Evolutionary conservation across 2,329 filamentous ascomycete species (phyloP).

Genomic region (Aspergillus chevalieri): DNA sequence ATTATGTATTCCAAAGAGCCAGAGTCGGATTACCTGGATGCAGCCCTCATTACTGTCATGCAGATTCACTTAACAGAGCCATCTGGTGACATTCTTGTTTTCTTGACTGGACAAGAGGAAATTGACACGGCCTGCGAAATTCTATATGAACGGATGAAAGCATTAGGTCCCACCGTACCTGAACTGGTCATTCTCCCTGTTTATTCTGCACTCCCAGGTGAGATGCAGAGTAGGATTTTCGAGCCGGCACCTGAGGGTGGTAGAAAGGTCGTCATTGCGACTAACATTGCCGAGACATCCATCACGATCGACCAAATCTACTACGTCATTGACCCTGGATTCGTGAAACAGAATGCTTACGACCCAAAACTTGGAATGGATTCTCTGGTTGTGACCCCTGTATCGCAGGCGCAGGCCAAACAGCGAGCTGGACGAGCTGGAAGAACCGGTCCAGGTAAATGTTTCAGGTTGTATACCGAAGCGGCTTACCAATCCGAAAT

Average conservation of each 20-base stretch:
- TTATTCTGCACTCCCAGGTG: slow-evolving; percentile 88
- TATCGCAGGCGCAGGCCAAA: slow-evolving; percentile 93
- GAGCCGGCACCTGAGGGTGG: slow-evolving; percentile 81
- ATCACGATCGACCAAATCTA: slow-evolving; percentile 98
- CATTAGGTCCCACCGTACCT: slow-evolving; percentile 79
- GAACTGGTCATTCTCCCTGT: slow-evolving; percentile 90
- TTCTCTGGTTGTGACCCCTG: slow-evolving; percentile 87
- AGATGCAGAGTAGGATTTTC: slow-evolving; percentile 92
- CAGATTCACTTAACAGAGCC: slow-evolving; percentile 94
- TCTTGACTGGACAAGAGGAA: slow-evolving; percentile 95
- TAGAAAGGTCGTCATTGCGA: slow-evolving; percentile 93
- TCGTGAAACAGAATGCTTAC: slow-evolving; percentile 96
- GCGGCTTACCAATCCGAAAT: slow-evolving; percentile 94
- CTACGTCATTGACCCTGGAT: slow-evolving; percentile 94
- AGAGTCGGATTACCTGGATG: slow-evolving; percentile 90
- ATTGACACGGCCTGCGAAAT: slow-evolving; percentile 95
- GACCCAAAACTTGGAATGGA: slow-evolving; percentile 98
- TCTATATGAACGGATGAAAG: slow-evolving; percentile 91
- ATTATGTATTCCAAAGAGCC: slow-evolving; percentile 93
- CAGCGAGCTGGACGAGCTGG: slow-evolving; percentile 90
- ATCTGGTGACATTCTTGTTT: slow-evolving; percentile 88
- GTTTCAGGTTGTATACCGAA: slow-evolving; percentile 92
- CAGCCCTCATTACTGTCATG: slow-evolving; percentile 94
- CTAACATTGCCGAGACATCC: slow-evolving; percentile 96
- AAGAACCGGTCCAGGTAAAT: slow-evolving; percentile 90